Evolutionary conservation across 2,329 filamentous ascomycete species (phyloP).

Genomic region (Fusarium beomiforme): DNA sequence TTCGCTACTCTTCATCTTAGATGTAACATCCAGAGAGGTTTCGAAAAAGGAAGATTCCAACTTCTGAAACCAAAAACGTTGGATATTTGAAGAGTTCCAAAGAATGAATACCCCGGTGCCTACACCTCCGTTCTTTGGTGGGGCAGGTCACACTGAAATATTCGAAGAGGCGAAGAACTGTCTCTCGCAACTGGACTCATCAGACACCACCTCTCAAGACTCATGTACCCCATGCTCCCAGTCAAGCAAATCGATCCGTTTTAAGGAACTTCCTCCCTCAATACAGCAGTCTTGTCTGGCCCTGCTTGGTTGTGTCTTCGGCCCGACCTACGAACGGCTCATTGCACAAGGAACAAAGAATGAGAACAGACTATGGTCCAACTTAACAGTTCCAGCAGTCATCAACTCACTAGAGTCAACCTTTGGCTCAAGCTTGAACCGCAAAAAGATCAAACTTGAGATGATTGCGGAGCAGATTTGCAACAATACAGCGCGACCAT

Average conservation of each 20-base stretch:
- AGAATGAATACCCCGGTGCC: neutral
- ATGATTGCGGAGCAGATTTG: neutral
- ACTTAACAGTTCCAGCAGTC: neutral
- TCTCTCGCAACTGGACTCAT: neutral
- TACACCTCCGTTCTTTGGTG: slow-evolving; percentile 4
- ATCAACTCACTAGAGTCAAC: neutral
- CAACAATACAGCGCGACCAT: neutral
- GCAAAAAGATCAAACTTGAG: neutral
- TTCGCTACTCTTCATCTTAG: too few relatives aligned
- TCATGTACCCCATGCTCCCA: neutral
- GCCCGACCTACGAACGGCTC: neutral
- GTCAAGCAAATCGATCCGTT: neutral
- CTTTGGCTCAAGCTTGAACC: neutral
- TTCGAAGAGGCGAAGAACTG: slow-evolving; percentile 11
- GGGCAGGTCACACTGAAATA: neutral
- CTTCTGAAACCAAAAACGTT: too few relatives aligned
- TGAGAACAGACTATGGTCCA: slow-evolving; percentile 7
- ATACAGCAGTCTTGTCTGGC: neutral
- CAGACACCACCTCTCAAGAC: neutral
- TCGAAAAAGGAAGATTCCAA: too few relatives aligned
- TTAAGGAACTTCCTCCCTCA: neutral
- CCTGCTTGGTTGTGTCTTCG: neutral
- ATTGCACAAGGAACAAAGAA: neutral
- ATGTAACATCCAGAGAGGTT: too few relatives aligned
- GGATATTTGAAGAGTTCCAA: too few relatives aligned